phyloP scores from a whole-genome alignment of 768 basidiomycete genomes.

The Pluteus cervinus region DNA sequence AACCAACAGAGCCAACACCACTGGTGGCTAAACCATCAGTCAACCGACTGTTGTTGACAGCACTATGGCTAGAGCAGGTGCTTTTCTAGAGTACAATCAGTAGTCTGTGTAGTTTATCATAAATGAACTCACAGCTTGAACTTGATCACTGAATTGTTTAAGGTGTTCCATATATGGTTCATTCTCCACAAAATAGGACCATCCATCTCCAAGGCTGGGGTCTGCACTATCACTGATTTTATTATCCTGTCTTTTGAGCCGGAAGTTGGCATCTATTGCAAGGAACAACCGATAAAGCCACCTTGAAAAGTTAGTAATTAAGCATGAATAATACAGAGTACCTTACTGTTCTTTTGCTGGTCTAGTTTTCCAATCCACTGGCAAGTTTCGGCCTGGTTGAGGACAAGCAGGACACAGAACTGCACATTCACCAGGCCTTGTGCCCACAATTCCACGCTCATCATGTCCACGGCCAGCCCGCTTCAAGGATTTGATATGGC shows the following conservation, averaged over 20 bases:
- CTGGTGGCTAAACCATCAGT: constrained; percentile 6
- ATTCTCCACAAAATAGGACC: constrained; percentile 15
- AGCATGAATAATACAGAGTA: neutral
- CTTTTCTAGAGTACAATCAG: neutral
- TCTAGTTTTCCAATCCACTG: neutral
- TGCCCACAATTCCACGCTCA: constrained; percentile 1
- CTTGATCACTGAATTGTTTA: constrained; percentile 3
- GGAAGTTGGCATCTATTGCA: constrained; percentile 15
- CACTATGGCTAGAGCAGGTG: constrained; percentile 5
- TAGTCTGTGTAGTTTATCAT: neutral
- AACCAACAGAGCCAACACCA: constrained; percentile 7
- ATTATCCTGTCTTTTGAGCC: constrained; percentile 8
- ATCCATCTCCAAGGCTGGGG: constrained; percentile 11
- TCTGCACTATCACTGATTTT: constrained; percentile 13
- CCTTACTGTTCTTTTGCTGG: neutral
- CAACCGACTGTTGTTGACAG: constrained; percentile 6
- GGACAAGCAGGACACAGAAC: constrained; percentile 7
- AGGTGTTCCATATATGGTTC: constrained; percentile 7
- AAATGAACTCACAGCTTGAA: constrained; percentile 7
- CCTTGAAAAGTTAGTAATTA: constrained; percentile 4
- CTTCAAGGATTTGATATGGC: constrained; percentile 2
- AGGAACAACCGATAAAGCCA: constrained; percentile 11
- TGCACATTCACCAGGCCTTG: constrained; percentile 1
- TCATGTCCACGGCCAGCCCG: constrained; percentile 5
- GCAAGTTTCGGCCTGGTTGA: constrained; percentile 1